These are phyloP conservation scores for Cladosporium cucumerinum DNA, from an alignment of 2,329 filamentous ascomycete genomes.

Conservation along the genomic window DNA sequence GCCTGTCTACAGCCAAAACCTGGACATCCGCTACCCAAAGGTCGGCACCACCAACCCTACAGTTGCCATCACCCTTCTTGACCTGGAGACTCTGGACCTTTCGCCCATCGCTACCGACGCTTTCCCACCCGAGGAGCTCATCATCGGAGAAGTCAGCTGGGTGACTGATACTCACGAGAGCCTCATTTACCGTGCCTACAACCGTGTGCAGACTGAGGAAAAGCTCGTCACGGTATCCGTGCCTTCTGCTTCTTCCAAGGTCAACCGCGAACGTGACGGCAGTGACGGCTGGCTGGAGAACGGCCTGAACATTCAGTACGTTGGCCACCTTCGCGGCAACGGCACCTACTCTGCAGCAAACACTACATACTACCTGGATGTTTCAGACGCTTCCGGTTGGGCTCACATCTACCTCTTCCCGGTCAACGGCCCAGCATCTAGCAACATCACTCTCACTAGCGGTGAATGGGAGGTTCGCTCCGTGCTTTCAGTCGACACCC, in stretches of 20 bases:
- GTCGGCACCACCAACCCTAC: constrained; percentile 66
- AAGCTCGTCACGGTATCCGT: constrained; percentile 61
- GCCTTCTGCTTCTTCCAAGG: constrained; percentile 42
- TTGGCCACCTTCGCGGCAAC: constrained; percentile 45
- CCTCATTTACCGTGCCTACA: constrained; percentile 63
- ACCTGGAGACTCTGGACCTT: constrained; percentile 48
- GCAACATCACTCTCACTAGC: constrained; percentile 52
- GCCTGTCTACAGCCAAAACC: constrained; percentile 59
- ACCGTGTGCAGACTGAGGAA: constrained; percentile 64
- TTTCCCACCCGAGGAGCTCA: constrained; percentile 58
- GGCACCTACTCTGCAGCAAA: constrained; percentile 34
- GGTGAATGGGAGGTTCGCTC: constrained; percentile 64
- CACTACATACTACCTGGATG: constrained; percentile 59
- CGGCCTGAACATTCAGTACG: constrained; percentile 53
- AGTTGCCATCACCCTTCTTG: constrained; percentile 58
- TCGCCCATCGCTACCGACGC: constrained; percentile 52
- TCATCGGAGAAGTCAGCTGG: constrained; percentile 68
- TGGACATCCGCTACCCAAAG: constrained; percentile 66
- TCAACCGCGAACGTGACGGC: constrained; percentile 57
- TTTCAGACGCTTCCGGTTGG: constrained; percentile 65
- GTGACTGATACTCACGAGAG: constrained; percentile 59
- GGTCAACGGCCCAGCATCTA: constrained; percentile 51
- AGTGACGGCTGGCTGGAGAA: constrained; percentile 62
- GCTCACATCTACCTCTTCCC: constrained; percentile 64
- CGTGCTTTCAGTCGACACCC: constrained; percentile 58